These are phyloP conservation scores for Logfia minima DNA, from an alignment of 129 eudicot species.

Conservation along the genomic window DNA sequence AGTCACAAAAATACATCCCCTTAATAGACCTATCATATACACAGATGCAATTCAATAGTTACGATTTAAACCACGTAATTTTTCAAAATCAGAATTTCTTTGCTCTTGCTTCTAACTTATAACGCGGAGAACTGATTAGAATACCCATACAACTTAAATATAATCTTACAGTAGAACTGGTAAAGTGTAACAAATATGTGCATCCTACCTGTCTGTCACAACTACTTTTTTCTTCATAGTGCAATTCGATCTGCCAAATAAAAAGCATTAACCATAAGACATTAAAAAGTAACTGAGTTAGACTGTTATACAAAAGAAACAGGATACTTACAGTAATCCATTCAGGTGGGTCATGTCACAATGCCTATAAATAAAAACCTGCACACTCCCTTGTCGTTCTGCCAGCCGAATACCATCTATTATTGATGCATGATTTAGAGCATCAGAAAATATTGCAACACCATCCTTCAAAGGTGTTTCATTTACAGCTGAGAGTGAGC, in stretches of 20 bases:
- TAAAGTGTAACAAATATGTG: not conserved
- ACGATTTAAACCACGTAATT: slow-evolving; percentile 2
- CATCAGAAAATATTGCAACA: slow-evolving; percentile 92
- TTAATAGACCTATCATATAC: slow-evolving; percentile 31
- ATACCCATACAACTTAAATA: not conserved
- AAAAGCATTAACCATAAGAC: slow-evolving; percentile 13
- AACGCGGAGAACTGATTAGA: not conserved
- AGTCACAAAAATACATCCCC: slow-evolving; percentile 35
- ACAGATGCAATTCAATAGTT: slow-evolving; percentile 30
- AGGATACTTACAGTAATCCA: slow-evolving; percentile 58
- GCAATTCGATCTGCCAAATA: slow-evolving; percentile 65
- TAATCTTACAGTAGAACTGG: not conserved
- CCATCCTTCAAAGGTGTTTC: slow-evolving; percentile 48
- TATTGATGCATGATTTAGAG: slow-evolving; percentile 92
- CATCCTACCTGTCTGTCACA: slow-evolving; percentile 84
- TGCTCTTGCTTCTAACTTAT: not conserved
- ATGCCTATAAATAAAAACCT: slow-evolving; percentile 75
- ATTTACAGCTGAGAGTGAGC: slow-evolving; percentile 50
- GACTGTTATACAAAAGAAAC: slow-evolving; percentile 6
- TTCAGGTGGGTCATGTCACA: slow-evolving; percentile 91
- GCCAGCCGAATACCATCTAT: slow-evolving; percentile 96
- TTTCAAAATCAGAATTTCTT: not conserved
- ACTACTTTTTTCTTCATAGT: slow-evolving; percentile 75
- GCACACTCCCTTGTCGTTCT: slow-evolving; percentile 58
- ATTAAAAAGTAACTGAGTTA: not conserved